Conservation (phyloP, 2,329 filamentous ascomycete genomes). For the Fusarium pininemorale region DNA sequence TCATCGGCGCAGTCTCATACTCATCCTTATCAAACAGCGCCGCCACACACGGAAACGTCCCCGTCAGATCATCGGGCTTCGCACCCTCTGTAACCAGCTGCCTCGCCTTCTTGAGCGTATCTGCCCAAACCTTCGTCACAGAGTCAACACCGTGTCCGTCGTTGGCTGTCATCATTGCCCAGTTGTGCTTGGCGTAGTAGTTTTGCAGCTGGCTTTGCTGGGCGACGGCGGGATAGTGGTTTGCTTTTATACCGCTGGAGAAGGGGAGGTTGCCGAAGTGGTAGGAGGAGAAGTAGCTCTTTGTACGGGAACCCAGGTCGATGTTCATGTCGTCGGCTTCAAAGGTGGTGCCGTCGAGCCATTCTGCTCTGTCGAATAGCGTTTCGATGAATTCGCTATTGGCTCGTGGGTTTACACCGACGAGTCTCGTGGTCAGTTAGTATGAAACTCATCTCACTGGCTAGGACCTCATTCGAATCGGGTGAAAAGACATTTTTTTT, state of each 20-base stretch:
- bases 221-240: constrained; percentile 16
- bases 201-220: constrained; percentile 9
- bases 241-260: constrained; percentile 25
- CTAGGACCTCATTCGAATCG: no score
- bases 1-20: constrained; percentile 17
- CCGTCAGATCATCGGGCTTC: constrained; percentile 4
- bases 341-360: neutral
- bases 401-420: neutral
- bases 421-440: neutral
- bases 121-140: constrained; percentile 18
- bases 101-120: constrained; percentile 12
- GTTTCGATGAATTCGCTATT: constrained; percentile 17
- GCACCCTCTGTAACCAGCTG: constrained; percentile 6
- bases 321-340: neutral
- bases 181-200: constrained; percentile 19
- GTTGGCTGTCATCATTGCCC: constrained; percentile 26
- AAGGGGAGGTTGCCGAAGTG: constrained; percentile 26
- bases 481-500: no score
- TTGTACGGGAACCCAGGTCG: neutral
- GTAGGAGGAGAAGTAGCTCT: constrained; percentile 6
- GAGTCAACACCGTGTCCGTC: constrained; percentile 10
- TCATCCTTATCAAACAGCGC: constrained; percentile 17
- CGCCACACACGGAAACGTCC: constrained; percentile 10
- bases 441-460: neutral
- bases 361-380: constrained; percentile 7